Base-by-base conservation (phyloP, 2,329 filamentous ascomycete species). In the Fusarium chlamydosporum region DNA sequence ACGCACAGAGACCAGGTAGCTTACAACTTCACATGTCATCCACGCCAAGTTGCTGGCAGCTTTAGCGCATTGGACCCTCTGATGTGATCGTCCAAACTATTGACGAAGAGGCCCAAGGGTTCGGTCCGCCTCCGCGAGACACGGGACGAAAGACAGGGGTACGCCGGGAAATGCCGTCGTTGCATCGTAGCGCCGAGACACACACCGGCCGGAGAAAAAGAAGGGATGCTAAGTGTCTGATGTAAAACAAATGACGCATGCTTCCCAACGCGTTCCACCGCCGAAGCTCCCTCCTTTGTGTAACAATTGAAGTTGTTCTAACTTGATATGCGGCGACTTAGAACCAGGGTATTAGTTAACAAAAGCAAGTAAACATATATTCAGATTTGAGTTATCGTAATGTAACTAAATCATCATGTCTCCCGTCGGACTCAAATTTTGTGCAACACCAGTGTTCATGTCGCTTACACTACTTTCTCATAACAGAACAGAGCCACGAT, bases 401-500 rank as follows among this genome's bases (percentile, higher is more conserved):
- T 29, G 1, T 18, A 4, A 43, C 41, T 29, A 6, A 12, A 18
- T 16, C 41, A 27, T 16, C 7, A 7, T 18, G 16, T 6, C 26
- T 46, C 16, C 23, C 5, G 23, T 23, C 23, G 4, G 23, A 23
- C 23, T 23, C 23, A 23, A 23, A 23, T 23, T 23, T 23, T 23
- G 23, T 23, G 23, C 23, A 23, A 23, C 23, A 3, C 23, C 23
- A 23, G 23, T 3, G 23, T 23, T 23, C 4, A 23, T 23, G 23
- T 23, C 23, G 12, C 13, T 18, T 13, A 9, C 15, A 3, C 20
- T 35, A 33, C 40, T 27, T 46, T 29, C 40, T 46, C 40, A 54
- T 54, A 10, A 79, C 76, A 1, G 78, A 79, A 34, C 76, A 79
- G 10, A 80, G 71, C 73, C 77, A 78, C 18, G 74, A 68, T 3